These are phyloP conservation scores for Hanseniaspora sp. DNA, from an alignment of 1,139 yeast species.

Conservation along the genomic window DNA sequence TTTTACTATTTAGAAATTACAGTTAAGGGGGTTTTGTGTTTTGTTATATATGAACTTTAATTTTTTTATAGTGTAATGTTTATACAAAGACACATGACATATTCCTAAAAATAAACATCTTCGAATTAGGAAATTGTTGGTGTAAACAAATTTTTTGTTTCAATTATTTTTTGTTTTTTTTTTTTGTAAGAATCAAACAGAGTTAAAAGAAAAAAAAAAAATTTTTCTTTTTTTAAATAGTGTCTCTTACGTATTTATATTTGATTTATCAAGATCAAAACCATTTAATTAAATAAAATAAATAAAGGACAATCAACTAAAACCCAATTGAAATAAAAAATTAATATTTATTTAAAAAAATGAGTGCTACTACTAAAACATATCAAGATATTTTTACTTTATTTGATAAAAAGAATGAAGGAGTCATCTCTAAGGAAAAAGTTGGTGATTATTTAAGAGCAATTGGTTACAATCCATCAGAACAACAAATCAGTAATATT, in stretches of 20 bases:
- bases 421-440: constrained; percentile 76
- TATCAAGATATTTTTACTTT: constrained; percentile 95
- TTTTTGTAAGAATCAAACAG: not conserved
- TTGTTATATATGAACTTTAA: too few relatives aligned
- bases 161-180: not conserved
- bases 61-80: not conserved
- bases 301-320: not conserved
- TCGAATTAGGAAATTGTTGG: not conserved
- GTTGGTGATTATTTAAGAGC: constrained; percentile 92
- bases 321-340: not conserved
- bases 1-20: too few relatives aligned
- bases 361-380: constrained; percentile 39
- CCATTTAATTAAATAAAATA: not conserved
- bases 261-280: too few relatives aligned
- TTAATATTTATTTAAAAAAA: not conserved
- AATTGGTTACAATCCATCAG: constrained; percentile 94
- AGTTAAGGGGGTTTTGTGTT: too few relatives aligned
- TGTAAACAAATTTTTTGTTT: constrained; percentile 7
- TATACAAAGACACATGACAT: not conserved
- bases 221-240: constrained; percentile 3
- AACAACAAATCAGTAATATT: constrained; percentile 25
- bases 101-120: not conserved
- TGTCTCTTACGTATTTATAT: constrained; percentile 14
- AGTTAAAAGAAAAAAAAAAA: not conserved
- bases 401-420: constrained; percentile 93